Evolutionary conservation across 2,329 filamentous ascomycete genomes (phyloP), one percentile per base, ranked within the genome.

Genomic region (Fusarium sp.): DNA sequence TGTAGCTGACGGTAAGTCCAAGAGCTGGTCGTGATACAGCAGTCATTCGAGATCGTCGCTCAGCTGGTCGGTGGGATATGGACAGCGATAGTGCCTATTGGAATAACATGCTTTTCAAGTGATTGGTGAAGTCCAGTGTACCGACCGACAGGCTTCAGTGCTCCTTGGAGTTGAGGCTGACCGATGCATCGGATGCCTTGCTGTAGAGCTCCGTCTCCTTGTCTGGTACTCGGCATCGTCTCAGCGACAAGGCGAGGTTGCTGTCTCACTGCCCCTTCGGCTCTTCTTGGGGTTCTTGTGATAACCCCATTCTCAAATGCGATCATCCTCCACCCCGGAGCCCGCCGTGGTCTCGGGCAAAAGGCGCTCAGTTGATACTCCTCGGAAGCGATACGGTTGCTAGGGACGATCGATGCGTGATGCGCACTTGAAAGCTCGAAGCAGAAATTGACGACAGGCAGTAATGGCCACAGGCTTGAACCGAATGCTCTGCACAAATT

Each of bases 131-230:
- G 24, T 20, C 8, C 3, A 4, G 24, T 45, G 7, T 18, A 8
- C 22, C 11, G 5, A 26, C 24, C 17, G 17, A 6, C 0, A 10
- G 44, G 12, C 3, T 45, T 20, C 6, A 0, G 12, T 20, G 18
- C 4, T 20, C 8, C 44, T 14, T 45, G 12, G 5, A 7, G 8
- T 26, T 20, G 8, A 4, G 44, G 3, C 0, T 45, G 17, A 26
- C 0, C 24, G 24, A 26, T 45, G 12, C 1, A 11, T 9, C 0
- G 0, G 9, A 5, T 47, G 13, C 13, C 8, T 47, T 28, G 12
- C 24, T 20, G 24, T 1, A 10, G 2, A 3, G 18, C 44, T 28
- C 24, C 44, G 8, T 26, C 18, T 47, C 24, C 1, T 6, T 45
- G 44, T 20, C 44, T 10, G 0, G 1, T 10, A 20, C 44, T 26